Base-by-base conservation (phyloP, 306 rosid species). In the Malus sieversii region DNA sequence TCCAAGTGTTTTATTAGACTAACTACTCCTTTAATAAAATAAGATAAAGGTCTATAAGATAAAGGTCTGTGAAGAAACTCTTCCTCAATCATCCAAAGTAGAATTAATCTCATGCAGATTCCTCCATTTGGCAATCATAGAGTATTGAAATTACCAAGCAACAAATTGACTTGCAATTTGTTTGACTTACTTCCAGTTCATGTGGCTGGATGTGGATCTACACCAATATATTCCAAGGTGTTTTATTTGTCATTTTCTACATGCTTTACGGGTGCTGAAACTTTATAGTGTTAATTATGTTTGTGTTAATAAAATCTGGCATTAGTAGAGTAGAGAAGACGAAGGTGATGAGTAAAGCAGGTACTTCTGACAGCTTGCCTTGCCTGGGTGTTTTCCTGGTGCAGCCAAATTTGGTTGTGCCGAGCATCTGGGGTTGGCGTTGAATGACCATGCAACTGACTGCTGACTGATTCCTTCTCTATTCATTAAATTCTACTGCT, bases 331-430 rank as follows among this genome's bases (percentile, higher is more conserved):
- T 78, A 78, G 88, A 55, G 88, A 81, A 68, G 78, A 68, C 32
- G 86, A 78, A 83, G 69, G 72, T 87, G 88, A 87, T 80, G 88
- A 80, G 75, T 55, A 46, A 76, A 77, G 87, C 88, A 87, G 84
- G 85, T 81, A 80, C 88, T 85, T 85, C 79, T 84, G 90, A 84
- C 79, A 65, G 67, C 82, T 82, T 77, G 29, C 76, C 74, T 80
- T 69, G 73, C 83, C 79, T 70, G 64, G 75, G 59, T 73, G 84
- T 75, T 86, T 75, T 87, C 85, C 83, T 84, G 84, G 90, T 60
- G 87, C 81, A 46, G 81, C 85, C 66, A 75, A 55, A 71, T 63
- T 51, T 57, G 33, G 85, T 83, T 82, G 85, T 76, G 84, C 82
- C 71, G 88, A 77, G 83, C 79, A 74, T 84, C 82, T 40, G 58